Evolutionary conservation across 768 basidiomycete genomes (phyloP).

Genomic region (Podaxis pistillaris): DNA sequence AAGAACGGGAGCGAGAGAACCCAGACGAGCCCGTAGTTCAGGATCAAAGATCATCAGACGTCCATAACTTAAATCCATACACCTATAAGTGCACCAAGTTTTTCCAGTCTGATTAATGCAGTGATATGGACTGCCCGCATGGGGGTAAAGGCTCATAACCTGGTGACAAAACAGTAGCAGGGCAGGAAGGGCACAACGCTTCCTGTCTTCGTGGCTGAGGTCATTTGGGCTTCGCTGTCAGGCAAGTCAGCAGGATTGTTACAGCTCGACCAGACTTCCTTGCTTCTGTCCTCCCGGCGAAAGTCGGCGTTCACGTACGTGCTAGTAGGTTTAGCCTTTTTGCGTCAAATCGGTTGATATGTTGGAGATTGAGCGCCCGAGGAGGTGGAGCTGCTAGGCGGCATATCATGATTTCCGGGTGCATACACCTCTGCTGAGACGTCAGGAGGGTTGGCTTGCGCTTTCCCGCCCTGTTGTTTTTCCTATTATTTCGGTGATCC

Average conservation of each 20-base stretch:
- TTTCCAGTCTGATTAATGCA: slow-evolving; percentile 2
- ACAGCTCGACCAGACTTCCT: not conserved
- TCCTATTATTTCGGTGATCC: not conserved
- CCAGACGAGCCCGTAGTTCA: not conserved
- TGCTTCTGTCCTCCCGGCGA: not conserved
- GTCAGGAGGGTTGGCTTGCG: not conserved
- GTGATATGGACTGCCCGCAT: slow-evolving; percentile 1
- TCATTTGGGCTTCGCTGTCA: slow-evolving; percentile 5
- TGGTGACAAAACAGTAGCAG: not conserved
- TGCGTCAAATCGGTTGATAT: not conserved
- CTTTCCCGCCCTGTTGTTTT: not conserved
- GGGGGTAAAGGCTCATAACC: slow-evolving; percentile 9
- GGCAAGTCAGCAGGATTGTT: not conserved
- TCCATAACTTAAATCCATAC: not conserved
- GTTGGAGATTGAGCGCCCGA: slow-evolving; percentile 3
- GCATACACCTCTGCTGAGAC: not conserved
- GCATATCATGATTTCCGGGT: not conserved
- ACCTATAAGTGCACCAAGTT: not conserved
- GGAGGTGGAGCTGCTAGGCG: not conserved
- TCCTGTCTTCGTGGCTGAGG: not conserved
- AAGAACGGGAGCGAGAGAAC: not conserved
- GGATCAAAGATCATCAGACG: not conserved
- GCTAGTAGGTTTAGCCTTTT: not conserved
- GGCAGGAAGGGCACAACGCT: not conserved
- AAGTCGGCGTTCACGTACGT: slow-evolving; percentile 8